A percentile compares a stretch with the other conserved stretches of the same genome.
Evolutionary conservation across 2,329 filamentous ascomycete species (phyloP).

Genomic region (Aspergillus nomiae): DNA sequence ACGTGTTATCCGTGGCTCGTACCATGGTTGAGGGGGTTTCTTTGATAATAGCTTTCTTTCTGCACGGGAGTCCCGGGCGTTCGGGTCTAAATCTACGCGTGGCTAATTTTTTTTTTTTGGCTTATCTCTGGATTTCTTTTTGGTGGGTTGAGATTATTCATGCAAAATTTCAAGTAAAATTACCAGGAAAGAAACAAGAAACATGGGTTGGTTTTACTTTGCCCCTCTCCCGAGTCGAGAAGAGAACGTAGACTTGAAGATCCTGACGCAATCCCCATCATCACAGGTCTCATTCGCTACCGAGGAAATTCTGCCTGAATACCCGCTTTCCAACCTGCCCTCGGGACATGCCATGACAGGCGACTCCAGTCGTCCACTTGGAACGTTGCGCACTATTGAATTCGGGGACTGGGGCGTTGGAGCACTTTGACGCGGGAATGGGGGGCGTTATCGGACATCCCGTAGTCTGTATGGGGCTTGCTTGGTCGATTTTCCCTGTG

Average conservation of each 20-base stretch:
- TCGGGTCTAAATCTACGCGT: background rate
- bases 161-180: background rate
- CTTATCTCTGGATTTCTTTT: background rate
- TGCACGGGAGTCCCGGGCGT: background rate
- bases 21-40: background rate
- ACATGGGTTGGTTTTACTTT: background rate
- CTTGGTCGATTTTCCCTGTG: background rate
- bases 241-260: background rate
- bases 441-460: background rate
- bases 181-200: background rate
- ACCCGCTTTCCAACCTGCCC: background rate
- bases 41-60: background rate
- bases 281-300: background rate
- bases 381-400: background rate
- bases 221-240: background rate
- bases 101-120: background rate
- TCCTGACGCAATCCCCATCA: background rate
- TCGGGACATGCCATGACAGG: background rate
- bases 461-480: background rate
- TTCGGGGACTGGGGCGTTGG: background rate
- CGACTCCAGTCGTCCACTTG: background rate
- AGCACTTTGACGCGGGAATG: background rate
- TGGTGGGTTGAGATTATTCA: background rate
- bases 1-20: background rate
- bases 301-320: background rate